phyloP scores from a whole-genome alignment of 805 yeast species.

The Teunomyces tritomae region DNA sequence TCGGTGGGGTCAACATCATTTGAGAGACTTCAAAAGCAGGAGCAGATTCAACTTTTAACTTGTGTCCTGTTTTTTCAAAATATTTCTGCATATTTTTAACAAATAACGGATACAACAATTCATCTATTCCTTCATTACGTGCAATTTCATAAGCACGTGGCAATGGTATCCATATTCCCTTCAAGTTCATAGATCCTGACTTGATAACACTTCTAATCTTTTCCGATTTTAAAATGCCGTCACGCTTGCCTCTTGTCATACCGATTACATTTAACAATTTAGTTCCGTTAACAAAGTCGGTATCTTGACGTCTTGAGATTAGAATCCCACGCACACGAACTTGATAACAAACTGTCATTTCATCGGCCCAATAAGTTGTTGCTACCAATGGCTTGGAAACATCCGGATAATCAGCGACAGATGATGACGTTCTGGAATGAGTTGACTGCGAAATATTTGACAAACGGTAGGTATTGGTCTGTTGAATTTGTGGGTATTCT shows the following conservation, averaged over 20 bases:
- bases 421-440: conserved; percentile 17
- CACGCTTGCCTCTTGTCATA: conserved; percentile 40
- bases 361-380: conserved; percentile 38
- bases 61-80: conserved; percentile 24
- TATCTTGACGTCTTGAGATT: conserved; percentile 37
- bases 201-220: conserved; percentile 26
- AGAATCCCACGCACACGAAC: conserved; percentile 31
- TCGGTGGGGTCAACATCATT: neutral
- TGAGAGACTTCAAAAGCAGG: neutral
- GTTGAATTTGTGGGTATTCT: neutral
- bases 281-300: conserved; percentile 36
- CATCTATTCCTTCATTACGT: conserved; percentile 37
- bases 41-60: conserved; percentile 12
- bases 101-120: conserved; percentile 32
- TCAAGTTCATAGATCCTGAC: conserved; percentile 38
- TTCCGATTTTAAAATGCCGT: conserved; percentile 38
- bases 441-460: neutral
- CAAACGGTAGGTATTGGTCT: neutral
- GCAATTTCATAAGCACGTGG: conserved; percentile 40
- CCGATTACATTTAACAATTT: conserved; percentile 38
- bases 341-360: conserved; percentile 36
- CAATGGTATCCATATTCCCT: conserved; percentile 43
- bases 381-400: conserved; percentile 31
- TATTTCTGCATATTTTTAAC: conserved; percentile 28
- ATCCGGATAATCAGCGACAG: conserved; percentile 14